These are phyloP conservation scores for Blastocystis sp. DNA, from an alignment of 352 stramenopile genomes.

Conservation along the genomic window DNA sequence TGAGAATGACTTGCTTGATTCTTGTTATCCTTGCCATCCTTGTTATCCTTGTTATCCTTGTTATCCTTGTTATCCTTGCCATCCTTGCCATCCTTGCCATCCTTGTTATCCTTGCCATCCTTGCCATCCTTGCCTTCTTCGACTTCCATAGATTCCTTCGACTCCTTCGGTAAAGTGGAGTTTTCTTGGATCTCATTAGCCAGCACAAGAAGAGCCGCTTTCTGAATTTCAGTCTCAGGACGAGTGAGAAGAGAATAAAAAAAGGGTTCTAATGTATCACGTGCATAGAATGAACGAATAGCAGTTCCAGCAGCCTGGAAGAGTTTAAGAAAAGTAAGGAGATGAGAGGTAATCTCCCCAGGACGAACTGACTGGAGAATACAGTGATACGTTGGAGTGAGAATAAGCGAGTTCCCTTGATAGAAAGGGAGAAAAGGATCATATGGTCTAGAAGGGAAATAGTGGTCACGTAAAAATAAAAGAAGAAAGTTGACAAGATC, in stretches of 20 bases:
- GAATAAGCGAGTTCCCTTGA: background rate
- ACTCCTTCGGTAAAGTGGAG: background rate
- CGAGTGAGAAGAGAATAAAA: background rate
- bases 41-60: background rate
- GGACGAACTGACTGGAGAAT: background rate
- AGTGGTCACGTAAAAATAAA: conserved; percentile 31
- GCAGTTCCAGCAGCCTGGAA: background rate
- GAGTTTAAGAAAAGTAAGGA: background rate
- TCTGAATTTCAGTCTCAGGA: conserved; percentile 36
- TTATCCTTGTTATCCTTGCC: background rate
- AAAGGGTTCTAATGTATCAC: background rate
- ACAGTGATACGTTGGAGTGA: background rate
- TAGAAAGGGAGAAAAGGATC: background rate
- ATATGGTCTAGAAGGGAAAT: background rate
- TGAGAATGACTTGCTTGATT: background rate
- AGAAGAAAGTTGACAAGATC: conserved; percentile 19
- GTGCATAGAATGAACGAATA: background rate
- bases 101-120: background rate
- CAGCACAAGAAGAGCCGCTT: background rate
- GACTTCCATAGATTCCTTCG: background rate
- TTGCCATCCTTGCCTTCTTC: background rate
- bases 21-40: background rate
- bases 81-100: background rate
- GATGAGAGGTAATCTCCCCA: background rate
- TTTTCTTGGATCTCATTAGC: background rate